Base-by-base conservation (phyloP, 805 yeast genomes). In the Zygosaccharomyces lentus region DNA sequence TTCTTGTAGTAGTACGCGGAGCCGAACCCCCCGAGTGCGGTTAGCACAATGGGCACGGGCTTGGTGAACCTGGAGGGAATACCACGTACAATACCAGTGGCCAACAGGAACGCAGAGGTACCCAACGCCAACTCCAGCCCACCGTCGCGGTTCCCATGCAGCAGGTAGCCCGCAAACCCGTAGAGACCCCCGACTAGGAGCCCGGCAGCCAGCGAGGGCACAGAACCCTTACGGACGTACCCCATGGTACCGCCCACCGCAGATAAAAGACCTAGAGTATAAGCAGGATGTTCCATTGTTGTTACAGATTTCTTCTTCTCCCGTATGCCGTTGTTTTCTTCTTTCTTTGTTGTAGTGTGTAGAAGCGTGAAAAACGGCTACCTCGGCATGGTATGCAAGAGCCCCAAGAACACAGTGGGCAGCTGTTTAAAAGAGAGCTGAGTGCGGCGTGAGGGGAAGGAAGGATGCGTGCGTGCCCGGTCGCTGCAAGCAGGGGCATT, bases 181-280 rank as follows among this genome's bases (percentile, higher is more conserved):
- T 76, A 85, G 23, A 79, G 59, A 2, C 76, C 70, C 10, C 84
- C 73, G 51, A 85, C 70, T 1, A 80, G 66, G 8, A 77, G 52
- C 32, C 97, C 97, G 1, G 91, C 96, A 39, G 80, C 68, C 45
- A 90, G 72, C 0, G 96, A 87, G 17, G 95, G 95, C 30, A 82
- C 59, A 1, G 96, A 86, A 9, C 83, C 77, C 56, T 84, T 84
- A 43, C 80, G 80, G 66, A 67, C 58, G 65, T 70, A 86, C 32
- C 93, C 93, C 67, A 80, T 75, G 32, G 77, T 52, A 41, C 93
- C 95, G 44, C 93, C 93, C 44, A 78, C 62, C 45, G 82, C 73
- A 56, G 84, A 73, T 51, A 84, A 75, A 10, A 81, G 86, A 19
- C 88, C 78, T 55, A 85, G 73, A 16, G 90, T 81, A 56, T 72